These are phyloP conservation scores for Dissophora globulifera DNA, from an alignment of 192 early-diverging fungal genomes.

Conservation along the genomic window DNA sequence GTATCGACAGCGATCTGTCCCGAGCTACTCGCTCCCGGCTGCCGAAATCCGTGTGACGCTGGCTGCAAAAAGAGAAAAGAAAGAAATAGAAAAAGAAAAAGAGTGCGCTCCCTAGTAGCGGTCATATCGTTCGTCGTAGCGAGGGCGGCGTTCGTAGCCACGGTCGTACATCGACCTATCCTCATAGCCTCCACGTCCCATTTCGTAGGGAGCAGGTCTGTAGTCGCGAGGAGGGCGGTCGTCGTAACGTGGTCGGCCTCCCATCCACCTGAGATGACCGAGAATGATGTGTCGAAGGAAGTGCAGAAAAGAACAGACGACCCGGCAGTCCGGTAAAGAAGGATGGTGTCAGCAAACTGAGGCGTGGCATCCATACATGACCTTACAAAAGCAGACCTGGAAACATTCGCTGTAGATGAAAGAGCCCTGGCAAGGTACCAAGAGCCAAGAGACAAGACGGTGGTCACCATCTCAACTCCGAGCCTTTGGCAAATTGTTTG, in stretches of 20 bases:
- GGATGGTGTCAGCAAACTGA: too few species aligned
- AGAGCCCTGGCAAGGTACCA: slow-evolving; percentile 40
- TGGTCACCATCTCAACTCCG: not conserved
- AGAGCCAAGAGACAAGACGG: slow-evolving; percentile 2
- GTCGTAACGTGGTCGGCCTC: slow-evolving; percentile 47
- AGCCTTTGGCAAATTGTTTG: slow-evolving; percentile 34
- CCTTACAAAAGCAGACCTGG: not conserved
- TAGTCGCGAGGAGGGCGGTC: slow-evolving; percentile 53
- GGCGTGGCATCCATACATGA: too few species aligned
- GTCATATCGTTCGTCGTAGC: slow-evolving; percentile 52
- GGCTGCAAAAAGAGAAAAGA: too few species aligned
- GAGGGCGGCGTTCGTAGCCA: slow-evolving; percentile 48
- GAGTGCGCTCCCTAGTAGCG: too few species aligned
- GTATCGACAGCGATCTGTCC: not conserved
- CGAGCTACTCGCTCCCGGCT: not conserved
- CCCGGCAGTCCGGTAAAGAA: too few species aligned
- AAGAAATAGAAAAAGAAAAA: too few species aligned
- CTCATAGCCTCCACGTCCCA: slow-evolving; percentile 43
- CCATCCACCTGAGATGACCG: slow-evolving; percentile 48
- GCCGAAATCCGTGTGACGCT: not conserved
- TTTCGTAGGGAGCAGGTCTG: slow-evolving; percentile 30
- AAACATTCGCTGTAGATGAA: slow-evolving; percentile 14
- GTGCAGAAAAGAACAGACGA: too few species aligned
- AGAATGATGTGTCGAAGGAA: too few species aligned
- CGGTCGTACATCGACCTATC: slow-evolving; percentile 50